Conservation (phyloP, 768 basidiomycete genomes). For the Leccinum sublutescens region DNA sequence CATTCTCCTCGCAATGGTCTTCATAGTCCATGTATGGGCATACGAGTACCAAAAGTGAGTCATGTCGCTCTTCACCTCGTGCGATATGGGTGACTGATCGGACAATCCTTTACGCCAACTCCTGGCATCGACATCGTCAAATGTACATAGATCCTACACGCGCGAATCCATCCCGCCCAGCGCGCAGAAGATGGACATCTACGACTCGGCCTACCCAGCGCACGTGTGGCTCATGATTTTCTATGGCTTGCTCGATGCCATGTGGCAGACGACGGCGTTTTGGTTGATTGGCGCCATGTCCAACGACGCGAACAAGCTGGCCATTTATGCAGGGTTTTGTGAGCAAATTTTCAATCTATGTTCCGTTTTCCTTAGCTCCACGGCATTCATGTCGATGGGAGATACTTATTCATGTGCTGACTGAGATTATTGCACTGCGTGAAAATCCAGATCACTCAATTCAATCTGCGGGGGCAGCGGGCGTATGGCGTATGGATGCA, state of each 20-base stretch:
- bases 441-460: conserved; percentile 57
- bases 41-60: conserved; percentile 72
- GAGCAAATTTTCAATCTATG: conserved; percentile 23
- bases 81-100: background rate
- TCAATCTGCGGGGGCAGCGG: conserved; percentile 76
- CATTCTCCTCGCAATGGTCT: conserved; percentile 60
- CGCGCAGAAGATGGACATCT: conserved; percentile 55
- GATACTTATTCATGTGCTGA: conserved; percentile 11
- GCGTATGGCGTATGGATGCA: conserved; percentile 69
- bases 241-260: conserved; percentile 73
- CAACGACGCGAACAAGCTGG: conserved; percentile 76
- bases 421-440: no score
- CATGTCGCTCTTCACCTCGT: background rate
- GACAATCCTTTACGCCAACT: background rate
- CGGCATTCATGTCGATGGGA: background rate
- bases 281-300: conserved; percentile 88
- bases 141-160: conserved; percentile 50
- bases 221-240: conserved; percentile 65
- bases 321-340: conserved; percentile 83
- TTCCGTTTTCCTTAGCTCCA: background rate
- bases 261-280: conserved; percentile 84
- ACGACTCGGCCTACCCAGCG: conserved; percentile 51
- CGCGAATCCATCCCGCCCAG: conserved; percentile 42
- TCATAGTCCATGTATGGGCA: conserved; percentile 71
- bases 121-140: background rate